Base-by-base conservation (phyloP, 148 eudicot species). In the Suaeda aralocaspica region DNA sequence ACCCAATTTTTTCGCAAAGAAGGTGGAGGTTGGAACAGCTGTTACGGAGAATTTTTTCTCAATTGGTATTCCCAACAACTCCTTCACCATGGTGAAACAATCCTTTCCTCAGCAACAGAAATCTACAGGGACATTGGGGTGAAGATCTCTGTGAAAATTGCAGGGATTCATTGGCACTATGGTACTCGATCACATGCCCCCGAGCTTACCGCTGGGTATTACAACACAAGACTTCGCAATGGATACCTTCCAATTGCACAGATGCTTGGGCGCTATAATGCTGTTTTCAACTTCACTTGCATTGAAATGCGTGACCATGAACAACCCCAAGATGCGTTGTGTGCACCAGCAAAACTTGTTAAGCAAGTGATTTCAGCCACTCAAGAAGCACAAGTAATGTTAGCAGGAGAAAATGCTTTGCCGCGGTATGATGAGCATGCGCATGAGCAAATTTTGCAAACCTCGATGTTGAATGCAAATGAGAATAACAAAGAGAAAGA, bases 91-190 rank as follows among this genome's bases (percentile, higher is more conserved):
- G 91, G 97, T 0, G 98, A 91, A 57, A 76, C 89, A 49, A 83
- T 94, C 50, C 64, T 94, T 9, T 76, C 87, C 16, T 82, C 92
- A 0, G 86, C 97, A 63, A 83, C 76, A 26, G 64, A 78, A 4
- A 66, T 82, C 30, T 94, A 88, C 31, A 74, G 74, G 2, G 80
- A 84, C 55, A 70, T 60, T 0, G 86, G 84, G 2, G 85, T 84
- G 69, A 94, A 94, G 57, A 88, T 91, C 77, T 94, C 98, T 0
- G 96, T 91, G n/a, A 94, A 94, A 64, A 52, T 94, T 8, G 97
- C 97, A 0, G 98, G 98, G 13, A 91, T 94, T 62, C 98, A 94
- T 68, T 94, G 98, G 98, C 98, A 94, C 63, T 94, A 94, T 5
- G 98, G 98, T 5, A 78, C 96, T n/a, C 88, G 92, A 0, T 90